phyloP scores from a whole-genome alignment of 1,284 basidiomycete species.

The Neolentinus lepideus region DNA sequence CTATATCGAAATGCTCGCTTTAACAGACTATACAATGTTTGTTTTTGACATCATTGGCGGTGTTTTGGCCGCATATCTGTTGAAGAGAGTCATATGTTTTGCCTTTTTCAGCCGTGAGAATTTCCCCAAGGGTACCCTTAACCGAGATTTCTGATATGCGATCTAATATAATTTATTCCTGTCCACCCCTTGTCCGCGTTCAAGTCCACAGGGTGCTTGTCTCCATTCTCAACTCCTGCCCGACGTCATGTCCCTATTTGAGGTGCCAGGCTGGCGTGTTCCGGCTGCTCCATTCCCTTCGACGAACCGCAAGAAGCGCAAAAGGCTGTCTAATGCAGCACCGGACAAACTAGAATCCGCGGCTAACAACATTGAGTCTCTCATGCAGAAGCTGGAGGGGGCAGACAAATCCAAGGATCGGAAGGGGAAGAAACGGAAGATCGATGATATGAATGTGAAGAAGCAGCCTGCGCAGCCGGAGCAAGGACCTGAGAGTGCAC shows the following conservation, averaged over 20 bases:
- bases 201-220: too few species aligned
- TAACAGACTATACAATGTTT: too few species aligned
- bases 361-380: conserved; percentile 70
- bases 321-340: conserved; percentile 38
- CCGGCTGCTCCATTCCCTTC: conserved; percentile 35
- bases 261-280: conserved; percentile 69
- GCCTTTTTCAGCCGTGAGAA: too few species aligned
- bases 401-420: conserved; percentile 12
- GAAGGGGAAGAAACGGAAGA: conserved; percentile 6
- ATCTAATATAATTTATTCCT: too few species aligned
- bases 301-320: conserved; percentile 50
- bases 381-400: conserved; percentile 56
- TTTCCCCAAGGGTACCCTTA: too few species aligned
- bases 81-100: too few species aligned
- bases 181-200: too few species aligned
- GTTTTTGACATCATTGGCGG: too few species aligned
- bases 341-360: conserved; percentile 38
- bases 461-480: neutral
- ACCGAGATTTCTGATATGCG: too few species aligned
- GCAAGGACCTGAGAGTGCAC: neutral
- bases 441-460: conserved; percentile 7
- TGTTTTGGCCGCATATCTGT: too few species aligned
- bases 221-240: neutral
- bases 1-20: too few species aligned
- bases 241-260: conserved; percentile 44